Percentiles rank a stretch among this genome's conserved stretches.
Conservation (phyloP, 768 basidiomycete genomes). For the Lactarius vividus region DNA sequence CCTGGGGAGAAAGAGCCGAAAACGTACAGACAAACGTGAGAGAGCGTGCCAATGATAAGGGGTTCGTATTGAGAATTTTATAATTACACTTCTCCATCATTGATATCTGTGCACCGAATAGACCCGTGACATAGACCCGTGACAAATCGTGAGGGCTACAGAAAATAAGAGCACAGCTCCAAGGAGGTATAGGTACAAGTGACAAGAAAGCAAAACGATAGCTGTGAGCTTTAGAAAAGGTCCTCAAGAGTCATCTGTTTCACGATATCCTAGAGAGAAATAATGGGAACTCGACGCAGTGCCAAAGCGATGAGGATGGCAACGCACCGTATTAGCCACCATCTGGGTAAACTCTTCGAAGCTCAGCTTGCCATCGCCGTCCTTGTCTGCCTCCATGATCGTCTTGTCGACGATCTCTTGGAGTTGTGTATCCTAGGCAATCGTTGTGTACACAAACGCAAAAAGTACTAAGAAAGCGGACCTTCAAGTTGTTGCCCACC, state of each 20-base stretch:
- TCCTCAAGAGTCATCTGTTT: slow-evolving; percentile 99
- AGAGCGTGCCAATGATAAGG: background rate
- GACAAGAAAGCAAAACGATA: background rate
- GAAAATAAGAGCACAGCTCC: slow-evolving; percentile 17
- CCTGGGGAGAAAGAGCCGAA: background rate
- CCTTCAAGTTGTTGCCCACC: slow-evolving; percentile 99
- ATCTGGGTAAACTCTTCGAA: slow-evolving; percentile 97
- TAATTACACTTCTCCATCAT: slow-evolving; percentile 21
- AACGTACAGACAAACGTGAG: slow-evolving; percentile 11
- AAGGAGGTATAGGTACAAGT: slow-evolving; percentile 11
- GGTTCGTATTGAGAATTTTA: slow-evolving; percentile 4
- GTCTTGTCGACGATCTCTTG: slow-evolving; percentile 99
- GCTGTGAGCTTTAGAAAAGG: slow-evolving; percentile 55
- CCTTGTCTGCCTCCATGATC: slow-evolving; percentile 99
- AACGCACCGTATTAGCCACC: slow-evolving; percentile 90
- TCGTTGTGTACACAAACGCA: background rate
- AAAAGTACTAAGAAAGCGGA: slow-evolving; percentile 33
- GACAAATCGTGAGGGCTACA: slow-evolving; percentile 2
- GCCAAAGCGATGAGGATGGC: background rate
- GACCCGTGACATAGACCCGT: slow-evolving; percentile 5
- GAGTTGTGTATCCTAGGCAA: slow-evolving; percentile 84
- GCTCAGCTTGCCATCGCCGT: slow-evolving; percentile 94
- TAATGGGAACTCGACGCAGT: slow-evolving; percentile 1
- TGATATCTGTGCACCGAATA: slow-evolving; percentile 20
- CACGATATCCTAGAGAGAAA: slow-evolving; percentile 75